These are phyloP conservation scores for Basidiobolus heterosporus DNA, from an alignment of 371 early-diverging fungal genomes.

Conservation along the genomic window DNA sequence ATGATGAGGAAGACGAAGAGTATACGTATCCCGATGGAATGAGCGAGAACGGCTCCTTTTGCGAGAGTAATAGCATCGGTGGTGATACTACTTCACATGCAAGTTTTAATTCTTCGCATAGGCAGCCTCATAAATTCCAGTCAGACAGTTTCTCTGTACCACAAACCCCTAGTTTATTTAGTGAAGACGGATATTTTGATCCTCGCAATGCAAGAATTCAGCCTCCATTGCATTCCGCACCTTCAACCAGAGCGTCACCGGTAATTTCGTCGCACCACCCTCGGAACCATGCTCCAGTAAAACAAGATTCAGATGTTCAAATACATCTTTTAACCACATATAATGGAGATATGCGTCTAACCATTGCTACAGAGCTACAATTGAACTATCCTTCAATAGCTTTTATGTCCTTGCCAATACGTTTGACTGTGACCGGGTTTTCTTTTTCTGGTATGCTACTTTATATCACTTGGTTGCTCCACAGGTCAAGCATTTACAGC, in stretches of 20 bases:
- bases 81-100: not conserved
- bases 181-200: too few species aligned
- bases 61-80: conserved; percentile 6
- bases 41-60: conserved; percentile 5
- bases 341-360: conserved; percentile 16
- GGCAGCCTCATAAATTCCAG: too few species aligned
- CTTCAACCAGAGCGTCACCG: too few species aligned
- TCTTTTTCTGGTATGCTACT: conserved; percentile 46
- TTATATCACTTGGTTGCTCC: not conserved
- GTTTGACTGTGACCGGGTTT: conserved; percentile 62
- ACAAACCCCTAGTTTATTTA: too few species aligned
- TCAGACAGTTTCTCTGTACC: too few species aligned
- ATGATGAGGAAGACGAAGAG: conserved; percentile 17
- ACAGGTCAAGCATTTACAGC: not conserved
- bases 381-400: conserved; percentile 83
- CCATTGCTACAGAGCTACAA: conserved; percentile 68
- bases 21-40: conserved; percentile 11
- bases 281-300: too few species aligned
- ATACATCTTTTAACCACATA: too few species aligned
- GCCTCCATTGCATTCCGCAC: too few species aligned
- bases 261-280: too few species aligned
- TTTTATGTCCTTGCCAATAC: conserved; percentile 79
- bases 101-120: too few species aligned
- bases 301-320: too few species aligned
- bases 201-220: too few species aligned